phyloP scores from a whole-genome alignment of 2,329 filamentous ascomycete genomes.

The Aspergillus terreus region DNA sequence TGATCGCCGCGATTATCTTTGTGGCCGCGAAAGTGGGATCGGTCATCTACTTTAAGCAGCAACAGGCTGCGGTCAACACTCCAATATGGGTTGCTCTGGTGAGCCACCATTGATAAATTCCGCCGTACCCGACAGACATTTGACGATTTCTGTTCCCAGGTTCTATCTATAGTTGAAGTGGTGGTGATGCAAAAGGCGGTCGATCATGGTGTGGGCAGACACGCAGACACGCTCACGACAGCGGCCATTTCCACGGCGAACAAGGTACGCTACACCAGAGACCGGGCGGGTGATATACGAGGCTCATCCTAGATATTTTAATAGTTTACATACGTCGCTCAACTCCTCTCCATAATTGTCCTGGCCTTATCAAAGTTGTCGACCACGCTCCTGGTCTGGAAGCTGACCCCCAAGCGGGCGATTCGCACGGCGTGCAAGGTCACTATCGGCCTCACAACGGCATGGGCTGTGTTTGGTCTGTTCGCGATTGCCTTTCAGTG shows the following conservation, averaged over 20 bases:
- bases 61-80: conserved; percentile 9
- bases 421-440: conserved; percentile 13
- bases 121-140: neutral
- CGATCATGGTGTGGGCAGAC: conserved; percentile 11
- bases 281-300: neutral
- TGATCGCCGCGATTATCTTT: conserved; percentile 13
- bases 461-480: conserved; percentile 18
- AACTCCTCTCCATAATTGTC: conserved; percentile 7
- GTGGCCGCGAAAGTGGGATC: conserved; percentile 11
- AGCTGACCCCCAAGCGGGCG: conserved; percentile 12
- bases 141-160: neutral
- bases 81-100: conserved; percentile 15
- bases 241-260: conserved; percentile 2
- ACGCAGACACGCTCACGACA: conserved; percentile 2
- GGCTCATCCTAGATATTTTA: neutral
- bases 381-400: conserved; percentile 17
- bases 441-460: conserved; percentile 6
- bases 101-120: neutral
- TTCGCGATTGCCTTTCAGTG: conserved; percentile 24
- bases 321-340: conserved; percentile 10
- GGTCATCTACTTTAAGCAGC: conserved; percentile 15
- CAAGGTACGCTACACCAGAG: conserved; percentile 1
- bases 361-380: conserved; percentile 12
- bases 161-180: conserved; percentile 5
- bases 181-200: conserved; percentile 10